Evolutionary conservation across 2,329 filamentous ascomycete species (phyloP).

Genomic region (Emmonsiellopsis sp.): DNA sequence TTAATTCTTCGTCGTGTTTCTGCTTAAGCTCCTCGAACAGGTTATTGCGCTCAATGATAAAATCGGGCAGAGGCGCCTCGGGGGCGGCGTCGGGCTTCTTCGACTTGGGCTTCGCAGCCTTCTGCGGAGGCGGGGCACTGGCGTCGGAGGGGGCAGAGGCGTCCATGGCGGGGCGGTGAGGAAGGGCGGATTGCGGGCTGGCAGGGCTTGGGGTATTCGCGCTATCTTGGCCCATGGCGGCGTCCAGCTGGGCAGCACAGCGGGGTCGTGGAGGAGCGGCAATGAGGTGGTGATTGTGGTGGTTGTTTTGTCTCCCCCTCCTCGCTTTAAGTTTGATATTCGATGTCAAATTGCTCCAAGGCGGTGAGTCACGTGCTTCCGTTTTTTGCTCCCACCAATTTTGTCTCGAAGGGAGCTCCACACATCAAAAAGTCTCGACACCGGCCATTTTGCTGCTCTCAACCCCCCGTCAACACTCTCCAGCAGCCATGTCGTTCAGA

Average conservation of each 20-base stretch:
- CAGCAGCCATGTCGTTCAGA: slow-evolving; percentile 53
- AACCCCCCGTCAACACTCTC: neutral
- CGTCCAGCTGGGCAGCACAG: neutral
- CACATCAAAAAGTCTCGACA: neutral
- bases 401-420: neutral
- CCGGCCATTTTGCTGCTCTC: neutral
- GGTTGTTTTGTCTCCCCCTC: neutral
- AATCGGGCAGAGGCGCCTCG: slow-evolving; percentile 51
- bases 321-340: neutral
- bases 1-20: slow-evolving; percentile 67
- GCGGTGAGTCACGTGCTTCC: slow-evolving; percentile 14
- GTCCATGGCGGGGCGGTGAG: slow-evolving; percentile 25
- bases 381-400: slow-evolving; percentile 7
- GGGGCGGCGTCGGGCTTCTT: slow-evolving; percentile 19
- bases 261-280: neutral
- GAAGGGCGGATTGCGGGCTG: slow-evolving; percentile 19
- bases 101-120: slow-evolving; percentile 15
- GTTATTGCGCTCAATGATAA: slow-evolving; percentile 71
- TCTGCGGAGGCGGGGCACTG: slow-evolving; percentile 23
- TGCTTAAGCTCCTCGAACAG: slow-evolving; percentile 86
- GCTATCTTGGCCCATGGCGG: slow-evolving; percentile 9
- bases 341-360: neutral
- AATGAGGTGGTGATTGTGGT: neutral
- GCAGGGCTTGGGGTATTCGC: slow-evolving; percentile 15
- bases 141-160: slow-evolving; percentile 14